Evolutionary conservation across 768 basidiomycete genomes (phyloP).

Genomic region (Pulveroboletus sp.): DNA sequence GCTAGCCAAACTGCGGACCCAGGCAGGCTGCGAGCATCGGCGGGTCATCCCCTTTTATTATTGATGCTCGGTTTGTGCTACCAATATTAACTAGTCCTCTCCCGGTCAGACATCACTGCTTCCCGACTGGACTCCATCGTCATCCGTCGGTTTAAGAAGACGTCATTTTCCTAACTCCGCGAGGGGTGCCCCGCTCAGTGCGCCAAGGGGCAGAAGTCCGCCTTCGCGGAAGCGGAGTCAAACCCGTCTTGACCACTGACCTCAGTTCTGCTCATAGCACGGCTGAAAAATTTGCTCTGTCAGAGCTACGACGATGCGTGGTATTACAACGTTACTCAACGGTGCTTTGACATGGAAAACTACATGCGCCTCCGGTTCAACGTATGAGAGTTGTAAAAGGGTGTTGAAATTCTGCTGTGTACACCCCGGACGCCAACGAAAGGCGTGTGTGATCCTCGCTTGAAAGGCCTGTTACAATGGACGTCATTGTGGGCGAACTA

Average conservation of each 20-base stretch:
- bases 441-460: not conserved
- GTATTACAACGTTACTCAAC: not conserved
- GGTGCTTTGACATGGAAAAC: not conserved
- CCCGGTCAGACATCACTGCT: not conserved
- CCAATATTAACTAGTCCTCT: not conserved
- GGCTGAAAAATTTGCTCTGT: slow-evolving; percentile 1
- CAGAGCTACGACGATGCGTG: not conserved
- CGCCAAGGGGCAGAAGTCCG: slow-evolving; percentile 18
- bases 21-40: not conserved
- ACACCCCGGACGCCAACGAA: not conserved
- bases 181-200: slow-evolving; percentile 23
- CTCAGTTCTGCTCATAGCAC: not conserved
- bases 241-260: slow-evolving; percentile 3
- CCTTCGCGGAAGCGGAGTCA: slow-evolving; percentile 31
- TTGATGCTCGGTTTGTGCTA: not conserved
- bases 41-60: not conserved
- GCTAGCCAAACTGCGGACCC: not conserved
- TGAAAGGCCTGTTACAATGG: not conserved
- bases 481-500: not conserved
- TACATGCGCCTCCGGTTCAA: not conserved
- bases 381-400: not conserved
- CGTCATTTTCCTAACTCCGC: slow-evolving; percentile 28
- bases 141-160: slow-evolving; percentile 31
- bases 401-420: not conserved
- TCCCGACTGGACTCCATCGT: slow-evolving; percentile 3